Percentiles rank a stretch among this genome's conserved stretches.
Evolutionary conservation across 176 grass and related monocot species (phyloP).

Genomic region (Secale cereale): DNA sequence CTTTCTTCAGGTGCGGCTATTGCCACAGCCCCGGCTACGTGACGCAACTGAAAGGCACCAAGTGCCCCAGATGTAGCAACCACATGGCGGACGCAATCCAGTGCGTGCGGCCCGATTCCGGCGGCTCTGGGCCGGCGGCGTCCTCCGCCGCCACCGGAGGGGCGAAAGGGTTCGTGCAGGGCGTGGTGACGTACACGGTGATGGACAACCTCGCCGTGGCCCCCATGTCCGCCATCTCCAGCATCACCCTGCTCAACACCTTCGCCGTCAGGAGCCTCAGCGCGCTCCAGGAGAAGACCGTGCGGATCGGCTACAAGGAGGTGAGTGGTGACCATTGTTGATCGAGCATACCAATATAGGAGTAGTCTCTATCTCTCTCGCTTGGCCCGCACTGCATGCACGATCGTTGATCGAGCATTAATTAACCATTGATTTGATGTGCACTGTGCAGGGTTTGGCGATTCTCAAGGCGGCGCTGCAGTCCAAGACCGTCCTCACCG

Average conservation of each 20-base stretch:
- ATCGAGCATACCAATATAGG: too few species aligned
- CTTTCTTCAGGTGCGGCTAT: too few species aligned
- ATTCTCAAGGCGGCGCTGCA: neutral
- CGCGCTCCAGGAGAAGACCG: neutral
- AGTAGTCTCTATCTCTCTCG: too few species aligned
- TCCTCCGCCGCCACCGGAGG: too few species aligned
- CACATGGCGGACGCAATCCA: neutral
- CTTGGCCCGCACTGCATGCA: too few species aligned
- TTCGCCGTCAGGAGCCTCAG: neutral
- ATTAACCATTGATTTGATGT: too few species aligned
- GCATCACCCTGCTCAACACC: neutral
- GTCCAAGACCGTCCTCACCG: neutral
- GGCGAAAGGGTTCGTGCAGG: neutral
- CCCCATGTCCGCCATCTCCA: neutral
- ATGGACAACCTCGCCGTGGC: neutral
- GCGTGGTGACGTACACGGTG: neutral
- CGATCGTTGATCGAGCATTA: too few species aligned
- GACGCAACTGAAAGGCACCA: neutral
- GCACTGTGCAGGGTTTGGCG: neutral
- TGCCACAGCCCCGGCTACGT: neutral
- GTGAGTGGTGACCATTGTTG: neutral
- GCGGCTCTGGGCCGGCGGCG: neutral
- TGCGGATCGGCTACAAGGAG: neutral
- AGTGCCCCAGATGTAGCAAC: neutral
- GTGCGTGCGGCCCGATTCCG: too few species aligned